Conservation (phyloP, 2,329 filamentous ascomycete species). For the Epichloe elymi region DNA sequence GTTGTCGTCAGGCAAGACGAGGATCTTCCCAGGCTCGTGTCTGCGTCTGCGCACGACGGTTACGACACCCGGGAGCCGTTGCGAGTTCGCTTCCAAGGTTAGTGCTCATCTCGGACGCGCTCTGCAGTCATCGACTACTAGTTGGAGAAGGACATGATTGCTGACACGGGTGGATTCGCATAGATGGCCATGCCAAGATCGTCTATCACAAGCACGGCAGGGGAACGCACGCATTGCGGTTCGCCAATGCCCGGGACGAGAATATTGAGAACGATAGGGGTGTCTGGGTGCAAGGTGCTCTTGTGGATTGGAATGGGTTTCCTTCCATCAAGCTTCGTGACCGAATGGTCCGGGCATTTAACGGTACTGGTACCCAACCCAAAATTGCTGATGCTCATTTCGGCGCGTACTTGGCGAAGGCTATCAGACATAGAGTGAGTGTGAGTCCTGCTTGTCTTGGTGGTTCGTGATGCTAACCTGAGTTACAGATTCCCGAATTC, state of each 20-base stretch:
- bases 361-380: conserved; percentile 1
- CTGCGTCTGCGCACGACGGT: conserved; percentile 17
- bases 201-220: conserved; percentile 23
- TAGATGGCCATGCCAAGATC: conserved; percentile 14
- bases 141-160: not conserved
- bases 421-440: conserved; percentile 3
- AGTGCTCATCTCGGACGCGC: not conserved
- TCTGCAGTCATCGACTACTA: too few relatives aligned
- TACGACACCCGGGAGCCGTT: conserved; percentile 12
- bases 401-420: conserved; percentile 4
- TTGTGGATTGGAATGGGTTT: conserved; percentile 7
- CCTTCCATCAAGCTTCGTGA: conserved; percentile 5
- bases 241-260: conserved; percentile 10
- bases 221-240: conserved; percentile 20
- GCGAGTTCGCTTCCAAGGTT: not conserved
- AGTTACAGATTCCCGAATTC: not conserved
- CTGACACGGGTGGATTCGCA: conserved; percentile 1
- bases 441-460: not conserved
- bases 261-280: conserved; percentile 17
- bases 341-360: conserved; percentile 5
- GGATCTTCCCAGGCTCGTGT: conserved; percentile 9
- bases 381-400: conserved; percentile 6
- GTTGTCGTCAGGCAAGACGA: conserved; percentile 8
- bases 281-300: conserved; percentile 17
- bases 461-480: not conserved